Conservation (phyloP, 768 basidiomycete species). For the Cystofilobasidium bisporidii region DNA sequence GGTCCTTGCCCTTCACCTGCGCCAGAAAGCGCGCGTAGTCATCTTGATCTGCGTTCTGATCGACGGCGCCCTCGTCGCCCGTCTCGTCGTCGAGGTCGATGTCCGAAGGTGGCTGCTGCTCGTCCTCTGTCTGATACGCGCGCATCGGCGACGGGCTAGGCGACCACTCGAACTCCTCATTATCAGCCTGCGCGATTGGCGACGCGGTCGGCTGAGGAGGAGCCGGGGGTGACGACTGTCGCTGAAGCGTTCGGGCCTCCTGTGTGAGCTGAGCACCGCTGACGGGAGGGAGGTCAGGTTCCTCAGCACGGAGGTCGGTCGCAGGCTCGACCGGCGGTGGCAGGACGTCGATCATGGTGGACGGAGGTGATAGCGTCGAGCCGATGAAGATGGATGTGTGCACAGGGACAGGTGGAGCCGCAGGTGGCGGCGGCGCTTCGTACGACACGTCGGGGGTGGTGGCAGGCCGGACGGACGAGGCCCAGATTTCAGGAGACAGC, state of each 20-base stretch:
- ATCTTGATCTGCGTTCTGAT: conserved; percentile 43
- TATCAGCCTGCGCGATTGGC: background rate
- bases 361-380: no score
- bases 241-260: background rate
- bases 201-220: background rate
- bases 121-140: background rate
- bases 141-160: conserved; percentile 16
- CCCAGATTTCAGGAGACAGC: no score
- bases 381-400: no score
- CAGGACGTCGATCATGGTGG: no score
- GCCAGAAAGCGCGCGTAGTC: conserved; percentile 90
- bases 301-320: no score
- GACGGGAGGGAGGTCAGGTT: background rate
- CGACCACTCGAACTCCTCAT: conserved; percentile 11
- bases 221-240: background rate
- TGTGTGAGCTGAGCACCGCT: conserved; percentile 1
- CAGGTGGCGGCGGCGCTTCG: no score
- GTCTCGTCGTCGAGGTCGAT: conserved; percentile 44
- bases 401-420: no score
- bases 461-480: no score
- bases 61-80: conserved; percentile 50
- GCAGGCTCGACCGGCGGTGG: no score
- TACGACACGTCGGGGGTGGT: no score
- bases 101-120: background rate
- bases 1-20: conserved; percentile 74